Evolutionary conservation across 257 asterid species (phyloP).

Genomic region (Capsicum rhomboideum): DNA sequence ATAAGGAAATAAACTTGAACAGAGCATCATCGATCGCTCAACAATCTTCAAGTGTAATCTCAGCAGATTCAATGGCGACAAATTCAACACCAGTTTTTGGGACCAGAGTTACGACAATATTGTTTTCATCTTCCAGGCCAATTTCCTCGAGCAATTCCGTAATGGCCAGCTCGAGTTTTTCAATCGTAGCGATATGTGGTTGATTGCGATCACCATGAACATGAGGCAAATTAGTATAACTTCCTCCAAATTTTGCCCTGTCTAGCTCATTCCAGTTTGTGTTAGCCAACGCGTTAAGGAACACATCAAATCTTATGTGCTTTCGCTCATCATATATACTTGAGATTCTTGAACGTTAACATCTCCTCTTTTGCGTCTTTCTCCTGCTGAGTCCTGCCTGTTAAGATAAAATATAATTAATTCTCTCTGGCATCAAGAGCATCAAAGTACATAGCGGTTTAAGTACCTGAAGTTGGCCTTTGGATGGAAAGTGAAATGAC

Average conservation of each 20-base stretch:
- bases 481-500: background rate
- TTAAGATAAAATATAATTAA: background rate
- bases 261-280: background rate
- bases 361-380: constrained; percentile 3
- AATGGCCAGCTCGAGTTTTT: background rate
- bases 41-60: background rate
- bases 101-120: constrained; percentile 17
- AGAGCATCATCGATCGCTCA: too few relatives aligned
- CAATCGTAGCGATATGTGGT: background rate
- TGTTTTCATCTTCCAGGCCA: constrained; percentile 14
- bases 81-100: constrained; percentile 5
- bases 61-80: background rate
- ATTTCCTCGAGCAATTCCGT: constrained; percentile 14
- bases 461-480: background rate
- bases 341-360: constrained; percentile 2
- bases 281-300: constrained; percentile 12
- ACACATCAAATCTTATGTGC: constrained; percentile 12
- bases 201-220: background rate
- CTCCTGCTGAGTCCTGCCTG: constrained; percentile 2
- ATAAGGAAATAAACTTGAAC: background rate
- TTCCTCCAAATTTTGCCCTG: constrained; percentile 11
- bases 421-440: background rate
- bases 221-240: constrained; percentile 11
- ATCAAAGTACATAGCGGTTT: background rate
- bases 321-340: background rate